phyloP scores from a whole-genome alignment of 169 alveolate genomes.

The Eimeria sp. region DNA sequence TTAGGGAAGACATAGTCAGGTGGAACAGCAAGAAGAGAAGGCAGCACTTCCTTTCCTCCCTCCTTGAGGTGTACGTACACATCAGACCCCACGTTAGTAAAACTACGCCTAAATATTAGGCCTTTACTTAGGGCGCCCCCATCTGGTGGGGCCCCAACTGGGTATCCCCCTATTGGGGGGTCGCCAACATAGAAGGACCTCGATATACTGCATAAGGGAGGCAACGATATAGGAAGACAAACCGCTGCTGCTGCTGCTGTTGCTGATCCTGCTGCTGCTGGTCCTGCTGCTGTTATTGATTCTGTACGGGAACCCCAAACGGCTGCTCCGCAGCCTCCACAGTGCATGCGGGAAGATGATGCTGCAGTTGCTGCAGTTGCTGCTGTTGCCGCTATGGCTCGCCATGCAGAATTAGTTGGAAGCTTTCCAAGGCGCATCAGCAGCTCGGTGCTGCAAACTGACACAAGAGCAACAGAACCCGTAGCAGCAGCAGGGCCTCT shows the following conservation, averaged over 20 bases:
- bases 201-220: background rate
- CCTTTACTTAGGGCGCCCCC: too few species aligned
- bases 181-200: background rate
- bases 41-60: constrained; percentile 22
- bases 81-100: background rate
- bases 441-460: background rate
- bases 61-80: background rate
- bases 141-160: too few species aligned
- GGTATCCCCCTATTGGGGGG: background rate
- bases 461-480: background rate
- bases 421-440: background rate
- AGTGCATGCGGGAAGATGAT: too few species aligned
- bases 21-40: constrained; percentile 21
- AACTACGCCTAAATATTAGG: background rate
- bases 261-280: background rate
- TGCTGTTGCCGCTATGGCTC: background rate
- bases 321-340: too few species aligned
- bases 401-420: too few species aligned
- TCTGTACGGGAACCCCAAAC: too few species aligned
- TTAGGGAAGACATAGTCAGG: background rate
- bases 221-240: background rate
- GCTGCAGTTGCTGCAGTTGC: constrained; percentile 11
- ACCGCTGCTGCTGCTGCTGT: background rate
- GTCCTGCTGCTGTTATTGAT: background rate
- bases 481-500: background rate